Conservation (phyloP, 2,329 filamentous ascomycete genomes). For the Ilyonectria mors-panacis region DNA sequence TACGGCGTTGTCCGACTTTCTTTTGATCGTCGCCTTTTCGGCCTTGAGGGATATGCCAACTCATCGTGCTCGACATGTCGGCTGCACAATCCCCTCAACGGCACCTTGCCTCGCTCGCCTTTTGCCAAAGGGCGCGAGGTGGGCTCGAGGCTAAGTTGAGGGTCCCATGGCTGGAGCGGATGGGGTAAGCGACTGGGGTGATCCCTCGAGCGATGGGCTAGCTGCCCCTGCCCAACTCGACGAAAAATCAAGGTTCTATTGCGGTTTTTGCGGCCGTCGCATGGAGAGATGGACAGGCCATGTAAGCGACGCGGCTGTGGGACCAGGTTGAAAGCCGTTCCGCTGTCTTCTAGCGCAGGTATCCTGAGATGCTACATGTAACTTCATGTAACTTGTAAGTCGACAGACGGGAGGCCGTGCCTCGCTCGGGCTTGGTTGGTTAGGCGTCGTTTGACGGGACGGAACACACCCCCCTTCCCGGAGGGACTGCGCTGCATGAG, state of each 20-base stretch:
- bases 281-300: slow-evolving; percentile 8
- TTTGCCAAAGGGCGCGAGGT: slow-evolving; percentile 6
- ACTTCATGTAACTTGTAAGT: slow-evolving; percentile 19
- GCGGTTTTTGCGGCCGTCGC: slow-evolving; percentile 11
- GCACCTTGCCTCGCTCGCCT: slow-evolving; percentile 17
- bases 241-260: slow-evolving; percentile 43
- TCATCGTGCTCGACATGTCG: slow-evolving; percentile 34
- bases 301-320: slow-evolving; percentile 21
- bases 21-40: slow-evolving; percentile 24
- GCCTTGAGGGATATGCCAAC: slow-evolving; percentile 31
- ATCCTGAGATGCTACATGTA: slow-evolving; percentile 2
- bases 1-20: background rate
- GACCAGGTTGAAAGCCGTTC: slow-evolving; percentile 5
- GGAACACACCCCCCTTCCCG: slow-evolving; percentile 12
- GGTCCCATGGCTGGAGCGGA: slow-evolving; percentile 16
- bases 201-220: slow-evolving; percentile 31
- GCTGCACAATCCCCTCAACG: slow-evolving; percentile 16
- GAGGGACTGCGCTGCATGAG: background rate
- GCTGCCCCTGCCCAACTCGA: slow-evolving; percentile 40
- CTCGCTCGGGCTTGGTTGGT: slow-evolving; percentile 23
- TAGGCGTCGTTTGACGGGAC: slow-evolving; percentile 17
- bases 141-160: background rate
- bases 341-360: slow-evolving; percentile 17
- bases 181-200: slow-evolving; percentile 36
- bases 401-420: slow-evolving; percentile 21